These are phyloP conservation scores for Plasmodium inui DNA, from an alignment of 169 alveolate species.

Conservation along the genomic window DNA sequence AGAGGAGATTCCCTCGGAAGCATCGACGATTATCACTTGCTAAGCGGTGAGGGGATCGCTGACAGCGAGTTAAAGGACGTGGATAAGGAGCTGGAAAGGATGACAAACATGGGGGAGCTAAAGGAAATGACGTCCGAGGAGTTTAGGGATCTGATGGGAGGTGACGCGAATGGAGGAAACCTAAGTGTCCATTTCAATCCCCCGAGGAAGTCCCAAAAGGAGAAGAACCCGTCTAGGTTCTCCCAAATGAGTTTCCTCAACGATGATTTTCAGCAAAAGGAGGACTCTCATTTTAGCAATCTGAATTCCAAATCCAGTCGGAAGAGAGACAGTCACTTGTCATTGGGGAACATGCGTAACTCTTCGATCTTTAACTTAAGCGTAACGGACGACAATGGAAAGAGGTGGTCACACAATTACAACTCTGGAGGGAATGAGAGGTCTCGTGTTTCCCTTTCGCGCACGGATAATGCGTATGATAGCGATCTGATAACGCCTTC, in stretches of 20 bases:
- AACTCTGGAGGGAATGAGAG: constrained; percentile 6
- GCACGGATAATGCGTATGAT: constrained; percentile 24
- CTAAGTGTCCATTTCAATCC: neutral
- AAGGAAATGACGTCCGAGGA: constrained; percentile 61
- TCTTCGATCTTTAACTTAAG: constrained; percentile 54
- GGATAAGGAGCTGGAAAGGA: neutral
- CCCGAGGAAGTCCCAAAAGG: neutral
- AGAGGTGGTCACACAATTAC: constrained; percentile 5
- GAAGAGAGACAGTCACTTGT: constrained; percentile 18
- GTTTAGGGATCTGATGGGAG: constrained; percentile 17
- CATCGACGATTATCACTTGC: neutral
- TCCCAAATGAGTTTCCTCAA: constrained; percentile 42
- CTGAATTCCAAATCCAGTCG: neutral
- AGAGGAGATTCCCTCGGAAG: neutral
- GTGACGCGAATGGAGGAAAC: neutral
- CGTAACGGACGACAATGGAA: constrained; percentile 36
- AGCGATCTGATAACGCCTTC: constrained; percentile 66
- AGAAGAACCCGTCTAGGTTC: neutral
- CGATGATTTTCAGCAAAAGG: constrained; percentile 38
- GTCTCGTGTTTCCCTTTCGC: constrained; percentile 13
- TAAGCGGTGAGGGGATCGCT: neutral
- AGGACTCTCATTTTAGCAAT: neutral
- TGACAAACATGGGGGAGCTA: neutral
- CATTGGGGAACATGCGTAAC: constrained; percentile 8
- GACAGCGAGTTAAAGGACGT: constrained; percentile 2